These are phyloP conservation scores for Thymus mandschuricus DNA, from an alignment of 257 asterid genomes.

Conservation along the genomic window DNA sequence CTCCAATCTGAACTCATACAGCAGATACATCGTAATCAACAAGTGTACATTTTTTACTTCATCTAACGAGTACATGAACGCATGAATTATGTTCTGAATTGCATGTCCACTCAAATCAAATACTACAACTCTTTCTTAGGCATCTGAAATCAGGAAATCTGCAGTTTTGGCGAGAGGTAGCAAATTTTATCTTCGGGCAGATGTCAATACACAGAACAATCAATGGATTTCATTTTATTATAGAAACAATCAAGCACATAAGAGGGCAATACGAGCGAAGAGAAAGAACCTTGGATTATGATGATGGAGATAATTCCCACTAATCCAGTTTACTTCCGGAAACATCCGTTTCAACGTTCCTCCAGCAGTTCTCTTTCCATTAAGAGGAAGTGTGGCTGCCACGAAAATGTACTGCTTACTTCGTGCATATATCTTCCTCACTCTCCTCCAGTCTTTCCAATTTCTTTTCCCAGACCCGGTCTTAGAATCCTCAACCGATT, in stretches of 20 bases:
- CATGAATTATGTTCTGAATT: neutral
- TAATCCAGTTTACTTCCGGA: constrained; percentile 89
- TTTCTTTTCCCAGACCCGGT: constrained; percentile 42
- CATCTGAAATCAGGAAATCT: neutral
- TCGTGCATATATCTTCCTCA: constrained; percentile 70
- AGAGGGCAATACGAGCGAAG: constrained; percentile 6
- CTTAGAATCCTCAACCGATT: constrained; percentile 41
- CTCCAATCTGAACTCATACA: constrained; percentile 63
- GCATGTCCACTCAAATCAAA: neutral
- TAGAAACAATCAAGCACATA: neutral
- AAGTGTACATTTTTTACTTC: constrained; percentile 18
- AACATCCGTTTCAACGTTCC: constrained; percentile 81
- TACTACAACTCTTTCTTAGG: neutral
- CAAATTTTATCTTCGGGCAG: neutral
- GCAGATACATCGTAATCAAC: constrained; percentile 23
- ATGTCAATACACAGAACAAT: neutral
- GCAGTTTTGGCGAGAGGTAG: constrained; percentile 1
- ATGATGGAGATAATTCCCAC: constrained; percentile 88
- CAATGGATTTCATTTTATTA: neutral
- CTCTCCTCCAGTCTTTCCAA: constrained; percentile 83
- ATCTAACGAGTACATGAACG: neutral
- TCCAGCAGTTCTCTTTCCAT: constrained; percentile 95
- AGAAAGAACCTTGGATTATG: constrained; percentile 85
- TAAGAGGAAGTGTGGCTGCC: constrained; percentile 96
- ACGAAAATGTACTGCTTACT: constrained; percentile 97